These are phyloP conservation scores for Aspergillus alliaceus DNA, from an alignment of 2,329 filamentous ascomycete species.

Conservation along the genomic window DNA sequence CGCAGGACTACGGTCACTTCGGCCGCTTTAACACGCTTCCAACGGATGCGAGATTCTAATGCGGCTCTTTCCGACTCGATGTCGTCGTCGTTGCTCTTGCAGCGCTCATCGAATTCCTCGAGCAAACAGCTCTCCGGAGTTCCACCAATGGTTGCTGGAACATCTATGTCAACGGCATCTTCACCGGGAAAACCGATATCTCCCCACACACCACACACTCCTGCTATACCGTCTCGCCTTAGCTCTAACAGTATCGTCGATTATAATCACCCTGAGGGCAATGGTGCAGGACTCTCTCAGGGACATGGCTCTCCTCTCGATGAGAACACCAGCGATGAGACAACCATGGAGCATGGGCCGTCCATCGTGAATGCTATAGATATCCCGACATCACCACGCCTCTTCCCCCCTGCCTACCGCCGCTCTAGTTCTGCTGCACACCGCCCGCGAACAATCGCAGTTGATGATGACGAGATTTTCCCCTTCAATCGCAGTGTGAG, in stretches of 20 bases:
- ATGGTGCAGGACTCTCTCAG: constrained; percentile 28
- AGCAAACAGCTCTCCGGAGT: constrained; percentile 70
- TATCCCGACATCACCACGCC: constrained; percentile 48
- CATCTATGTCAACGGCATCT: constrained; percentile 78
- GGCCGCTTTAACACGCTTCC: constrained; percentile 80
- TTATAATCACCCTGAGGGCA: constrained; percentile 51
- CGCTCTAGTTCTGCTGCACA: constrained; percentile 48
- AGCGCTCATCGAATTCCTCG: constrained; percentile 76
- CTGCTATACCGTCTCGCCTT: constrained; percentile 88
- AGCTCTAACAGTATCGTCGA: constrained; percentile 86
- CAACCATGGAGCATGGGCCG: constrained; percentile 30
- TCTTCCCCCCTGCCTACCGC: constrained; percentile 41
- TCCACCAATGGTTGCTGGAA: constrained; percentile 60
- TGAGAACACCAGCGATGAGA: constrained; percentile 38
- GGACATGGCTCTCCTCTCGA: constrained; percentile 34
- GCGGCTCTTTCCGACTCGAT: constrained; percentile 88
- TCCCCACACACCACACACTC: constrained; percentile 87
- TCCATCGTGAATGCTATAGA: constrained; percentile 47
- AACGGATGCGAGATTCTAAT: constrained; percentile 85
- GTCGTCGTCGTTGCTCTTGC: constrained; percentile 81
- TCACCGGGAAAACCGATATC: constrained; percentile 89
- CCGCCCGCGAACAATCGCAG: constrained; percentile 32
- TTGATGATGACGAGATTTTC: constrained; percentile 47
- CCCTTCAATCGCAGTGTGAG: constrained; percentile 48
- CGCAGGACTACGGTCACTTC: constrained; percentile 76